Evolutionary conservation across 1,284 basidiomycete genomes (phyloP).

Genomic region (Cryptococcus sp.): DNA sequence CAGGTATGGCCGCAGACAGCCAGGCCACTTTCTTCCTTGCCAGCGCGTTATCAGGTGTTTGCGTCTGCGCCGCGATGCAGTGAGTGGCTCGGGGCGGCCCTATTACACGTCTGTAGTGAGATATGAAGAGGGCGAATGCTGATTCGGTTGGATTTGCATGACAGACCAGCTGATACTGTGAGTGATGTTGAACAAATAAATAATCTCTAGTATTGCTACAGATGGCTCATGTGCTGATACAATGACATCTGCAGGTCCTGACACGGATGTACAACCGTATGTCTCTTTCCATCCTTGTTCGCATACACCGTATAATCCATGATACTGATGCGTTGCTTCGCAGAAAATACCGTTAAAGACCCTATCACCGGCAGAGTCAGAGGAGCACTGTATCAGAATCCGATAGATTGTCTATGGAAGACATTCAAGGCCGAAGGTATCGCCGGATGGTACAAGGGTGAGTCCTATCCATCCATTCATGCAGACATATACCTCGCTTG

Average conservation of each 20-base stretch:
- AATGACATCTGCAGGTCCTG: constrained; percentile 62
- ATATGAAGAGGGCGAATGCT: background rate
- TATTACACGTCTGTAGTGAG: background rate
- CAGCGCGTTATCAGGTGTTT: constrained; percentile 84
- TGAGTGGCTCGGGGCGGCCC: constrained; percentile 49
- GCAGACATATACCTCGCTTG: too few species aligned
- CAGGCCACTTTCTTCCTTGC: constrained; percentile 86
- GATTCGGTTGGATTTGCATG: constrained; percentile 1
- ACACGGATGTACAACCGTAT: constrained; percentile 92
- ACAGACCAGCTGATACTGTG: constrained; percentile 40
- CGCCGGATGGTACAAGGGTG: constrained; percentile 88
- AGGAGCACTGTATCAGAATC: constrained; percentile 83
- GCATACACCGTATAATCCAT: background rate
- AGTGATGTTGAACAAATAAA: background rate
- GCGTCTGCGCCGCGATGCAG: constrained; percentile 92
- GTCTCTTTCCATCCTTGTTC: constrained; percentile 5
- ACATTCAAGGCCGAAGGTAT: constrained; percentile 88
- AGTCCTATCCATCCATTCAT: constrained; percentile 9
- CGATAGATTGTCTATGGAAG: constrained; percentile 95
- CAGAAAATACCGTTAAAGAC: constrained; percentile 69
- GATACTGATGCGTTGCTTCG: background rate
- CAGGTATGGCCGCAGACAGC: constrained; percentile 67
- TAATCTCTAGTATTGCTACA: background rate
- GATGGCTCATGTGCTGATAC: constrained; percentile 2
- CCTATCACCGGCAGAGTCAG: constrained; percentile 69